Base-by-base conservation (phyloP, 2,329 filamentous ascomycete species). In the Penicillium freii region DNA sequence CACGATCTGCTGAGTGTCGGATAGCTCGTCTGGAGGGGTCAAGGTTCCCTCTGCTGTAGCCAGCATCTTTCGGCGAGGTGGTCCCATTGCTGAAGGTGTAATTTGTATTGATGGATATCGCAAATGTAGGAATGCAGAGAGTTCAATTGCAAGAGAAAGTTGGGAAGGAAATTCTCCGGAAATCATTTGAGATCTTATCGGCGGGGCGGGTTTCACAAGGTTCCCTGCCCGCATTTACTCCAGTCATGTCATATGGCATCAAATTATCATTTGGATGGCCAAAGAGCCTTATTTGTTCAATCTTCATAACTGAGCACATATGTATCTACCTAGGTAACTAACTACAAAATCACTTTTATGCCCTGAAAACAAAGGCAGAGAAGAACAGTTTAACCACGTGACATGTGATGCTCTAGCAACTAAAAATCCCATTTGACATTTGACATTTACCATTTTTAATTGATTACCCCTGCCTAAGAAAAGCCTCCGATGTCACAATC, bases 11-110 rank as follows among this genome's bases (percentile, higher is more conserved):
- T 87, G 83, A 33, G 73, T 73, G n/a, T 75, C 66, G 5, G 77
- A 58, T 21, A 88, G 75, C 7, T 72, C 69, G 56, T 77, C 71
- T 79, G 92, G 78, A 71, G 88, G 73, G 71, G 78, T 73, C 77
- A 86, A 72, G 79, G 87, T 81, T 73, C 90, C 88, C 71, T 92
- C 86, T 47, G 89, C 89, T 17, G 90, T 90, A 21, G 90, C 90
- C 56, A 88, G 84, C 54, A 94, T 79, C 66, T 86, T 88, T 64
- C 91, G 87, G 77, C 92, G 92, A 57, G 89, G 86, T 58, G 86
- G 87, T 27, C 81, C 85, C 89, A 92, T 92, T 13, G 19, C 55
- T 51, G 17, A 23, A 27, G 7, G 5, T 36, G 17, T 2, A 11
- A 36, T 21, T 43, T 43, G 8, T 21, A 31, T 19, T 33, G 19